Conservation (phyloP, 2,329 filamentous ascomycete genomes). For the Colletotrichum tropicicola region DNA sequence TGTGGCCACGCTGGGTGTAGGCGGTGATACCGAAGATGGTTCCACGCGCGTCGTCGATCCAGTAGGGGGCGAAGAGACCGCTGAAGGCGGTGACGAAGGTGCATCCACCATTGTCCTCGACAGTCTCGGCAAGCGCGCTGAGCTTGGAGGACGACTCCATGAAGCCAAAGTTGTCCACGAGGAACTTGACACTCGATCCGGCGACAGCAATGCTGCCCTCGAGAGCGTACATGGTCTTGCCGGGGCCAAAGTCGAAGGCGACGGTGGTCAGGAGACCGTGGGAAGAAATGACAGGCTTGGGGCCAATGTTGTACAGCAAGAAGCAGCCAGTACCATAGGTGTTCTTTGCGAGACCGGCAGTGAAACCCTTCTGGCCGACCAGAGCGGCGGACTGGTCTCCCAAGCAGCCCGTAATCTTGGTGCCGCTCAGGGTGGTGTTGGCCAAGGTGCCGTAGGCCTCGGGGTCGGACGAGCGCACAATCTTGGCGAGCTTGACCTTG, state of each 20-base stretch:
- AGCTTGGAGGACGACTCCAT: constrained; percentile 58
- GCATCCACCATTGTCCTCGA: constrained; percentile 76
- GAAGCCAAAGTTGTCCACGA: constrained; percentile 65
- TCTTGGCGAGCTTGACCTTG: constrained; percentile 79
- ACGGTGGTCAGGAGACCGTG: constrained; percentile 82
- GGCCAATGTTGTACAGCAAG: constrained; percentile 83
- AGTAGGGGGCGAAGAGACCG: constrained; percentile 84
- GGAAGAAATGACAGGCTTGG: constrained; percentile 80
- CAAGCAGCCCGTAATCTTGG: constrained; percentile 78
- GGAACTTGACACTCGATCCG: constrained; percentile 78
- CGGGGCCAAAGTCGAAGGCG: constrained; percentile 77
- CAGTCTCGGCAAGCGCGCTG: constrained; percentile 56
- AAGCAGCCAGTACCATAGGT: constrained; percentile 90
- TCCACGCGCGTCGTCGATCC: constrained; percentile 84
- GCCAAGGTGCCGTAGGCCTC: constrained; percentile 73
- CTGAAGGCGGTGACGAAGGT: constrained; percentile 84
- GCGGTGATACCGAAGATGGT: constrained; percentile 84
- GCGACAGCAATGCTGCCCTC: constrained; percentile 83
- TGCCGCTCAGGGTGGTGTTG: constrained; percentile 69
- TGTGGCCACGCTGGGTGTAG: constrained; percentile 79
- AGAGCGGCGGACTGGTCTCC: constrained; percentile 85
- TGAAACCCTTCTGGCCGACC: constrained; percentile 82
- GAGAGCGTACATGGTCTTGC: constrained; percentile 76
- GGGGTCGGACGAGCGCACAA: constrained; percentile 77
- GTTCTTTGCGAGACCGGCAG: constrained; percentile 81